Percentiles rank a stretch among this genome's conserved stretches.
Conservation (phyloP, 768 basidiomycete species). For the Tremella fuciformis region DNA sequence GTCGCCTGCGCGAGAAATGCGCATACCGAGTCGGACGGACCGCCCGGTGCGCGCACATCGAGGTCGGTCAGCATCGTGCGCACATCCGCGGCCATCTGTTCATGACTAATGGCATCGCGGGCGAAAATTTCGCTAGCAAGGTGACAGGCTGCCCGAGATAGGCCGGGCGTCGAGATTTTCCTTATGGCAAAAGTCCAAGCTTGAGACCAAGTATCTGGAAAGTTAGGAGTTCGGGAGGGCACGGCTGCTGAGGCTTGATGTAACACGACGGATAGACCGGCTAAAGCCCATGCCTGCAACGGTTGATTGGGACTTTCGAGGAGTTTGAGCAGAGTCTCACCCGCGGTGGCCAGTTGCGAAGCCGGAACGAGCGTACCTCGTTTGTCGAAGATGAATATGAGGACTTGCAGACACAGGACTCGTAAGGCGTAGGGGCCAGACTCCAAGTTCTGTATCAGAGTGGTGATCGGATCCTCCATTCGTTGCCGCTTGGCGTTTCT, state of each 20-base stretch:
- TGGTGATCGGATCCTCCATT: conserved; percentile 27
- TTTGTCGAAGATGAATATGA: conserved; percentile 79
- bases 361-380: conserved; percentile 68
- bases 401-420: conserved; percentile 62
- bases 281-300: conserved; percentile 79
- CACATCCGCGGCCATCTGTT: conserved; percentile 67
- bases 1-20: conserved; percentile 70
- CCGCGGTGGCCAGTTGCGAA: conserved; percentile 52
- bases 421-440: conserved; percentile 35
- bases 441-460: conserved; percentile 11
- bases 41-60: conserved; percentile 82
- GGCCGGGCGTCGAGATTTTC: conserved; percentile 63
- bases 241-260: neutral
- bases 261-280: conserved; percentile 52
- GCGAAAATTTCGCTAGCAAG: conserved; percentile 60
- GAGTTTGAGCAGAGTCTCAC: conserved; percentile 61
- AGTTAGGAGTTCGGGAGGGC: neutral
- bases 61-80: conserved; percentile 76
- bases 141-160: conserved; percentile 79
- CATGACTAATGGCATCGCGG: conserved; percentile 54
- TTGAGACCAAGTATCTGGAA: conserved; percentile 60
- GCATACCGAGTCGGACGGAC: conserved; percentile 87
- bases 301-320: conserved; percentile 68
- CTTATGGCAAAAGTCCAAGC: conserved; percentile 82
- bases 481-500: conserved; percentile 29